These are phyloP conservation scores for Boletus tomentosulus DNA, from an alignment of 768 basidiomycete species.

Conservation along the genomic window DNA sequence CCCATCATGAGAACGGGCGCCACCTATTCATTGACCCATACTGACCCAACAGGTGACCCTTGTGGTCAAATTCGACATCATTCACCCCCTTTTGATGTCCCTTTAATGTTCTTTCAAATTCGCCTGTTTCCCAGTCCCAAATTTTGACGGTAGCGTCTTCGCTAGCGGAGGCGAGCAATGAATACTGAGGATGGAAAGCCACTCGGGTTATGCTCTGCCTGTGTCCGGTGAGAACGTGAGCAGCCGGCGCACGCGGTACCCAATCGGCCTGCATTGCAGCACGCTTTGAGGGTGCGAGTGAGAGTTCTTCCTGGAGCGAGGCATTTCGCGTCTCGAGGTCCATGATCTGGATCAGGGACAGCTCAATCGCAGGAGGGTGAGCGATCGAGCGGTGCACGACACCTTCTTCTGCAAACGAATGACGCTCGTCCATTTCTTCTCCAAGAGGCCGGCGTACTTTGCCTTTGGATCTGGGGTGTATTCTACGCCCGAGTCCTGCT, in stretches of 20 bases:
- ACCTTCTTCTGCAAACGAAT: constrained; percentile 96
- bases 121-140: constrained; percentile 96
- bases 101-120: constrained; percentile 87
- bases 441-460: constrained; percentile 80
- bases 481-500: constrained; percentile 50
- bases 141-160: constrained; percentile 90
- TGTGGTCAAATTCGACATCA: constrained; percentile 86
- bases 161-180: constrained; percentile 76
- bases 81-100: constrained; percentile 87
- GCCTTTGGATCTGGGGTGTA: constrained; percentile 84
- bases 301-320: constrained; percentile 69
- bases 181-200: constrained; percentile 85
- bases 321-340: constrained; percentile 86
- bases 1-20: constrained; percentile 1
- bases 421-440: constrained; percentile 98
- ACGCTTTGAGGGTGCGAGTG: constrained; percentile 44
- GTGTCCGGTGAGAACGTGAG: constrained; percentile 74
- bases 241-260: constrained; percentile 83
- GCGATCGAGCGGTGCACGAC: constrained; percentile 13
- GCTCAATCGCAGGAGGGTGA: constrained; percentile 3
- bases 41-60: constrained; percentile 77
- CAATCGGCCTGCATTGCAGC: constrained; percentile 73
- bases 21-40: neutral
- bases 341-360: constrained; percentile 65
- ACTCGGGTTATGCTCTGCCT: constrained; percentile 72